Percentiles rank a stretch among this genome's conserved stretches.
Conservation (phyloP, 257 asterid species). For the Verbascum thapsus region DNA sequence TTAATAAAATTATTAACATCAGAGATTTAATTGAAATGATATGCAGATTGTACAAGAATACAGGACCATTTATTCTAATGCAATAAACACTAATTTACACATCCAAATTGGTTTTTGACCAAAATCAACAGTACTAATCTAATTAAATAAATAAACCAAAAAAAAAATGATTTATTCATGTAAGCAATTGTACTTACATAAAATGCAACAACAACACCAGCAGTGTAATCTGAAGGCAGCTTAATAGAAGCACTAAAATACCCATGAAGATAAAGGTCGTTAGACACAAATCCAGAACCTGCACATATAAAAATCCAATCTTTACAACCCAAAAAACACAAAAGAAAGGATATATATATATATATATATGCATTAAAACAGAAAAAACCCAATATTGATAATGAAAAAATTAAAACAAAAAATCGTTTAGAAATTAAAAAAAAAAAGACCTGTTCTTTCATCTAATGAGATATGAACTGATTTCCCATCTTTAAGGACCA, state of each 20-base stretch:
- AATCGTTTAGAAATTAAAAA: neutral
- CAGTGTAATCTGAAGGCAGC: slow-evolving; percentile 90
- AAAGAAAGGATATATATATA: no score
- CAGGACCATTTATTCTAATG: neutral
- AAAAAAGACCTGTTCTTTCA: slow-evolving; percentile 68
- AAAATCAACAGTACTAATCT: neutral
- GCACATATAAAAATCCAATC: slow-evolving; percentile 33
- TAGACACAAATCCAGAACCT: slow-evolving; percentile 95
- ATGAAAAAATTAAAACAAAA: neutral
- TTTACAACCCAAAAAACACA: neutral
- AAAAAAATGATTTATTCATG: neutral
- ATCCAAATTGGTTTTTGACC: slow-evolving; percentile 10
- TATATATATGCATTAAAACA: no score
- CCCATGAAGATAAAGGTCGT: slow-evolving; percentile 83
- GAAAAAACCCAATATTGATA: neutral
- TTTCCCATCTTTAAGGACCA: slow-evolving; percentile 74
- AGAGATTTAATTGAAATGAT: neutral
- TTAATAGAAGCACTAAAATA: slow-evolving; percentile 84
- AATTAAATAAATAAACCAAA: neutral
- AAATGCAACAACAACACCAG: slow-evolving; percentile 96
- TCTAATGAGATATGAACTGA: slow-evolving; percentile 70
- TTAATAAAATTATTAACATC: neutral
- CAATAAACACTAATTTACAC: neutral
- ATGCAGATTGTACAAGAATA: slow-evolving; percentile 7
- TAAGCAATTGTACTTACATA: slow-evolving; percentile 61